Evolutionary conservation across 768 basidiomycete species (phyloP), one percentile per base, ranked within the genome.

Genomic region (Termitomyces sp.): DNA sequence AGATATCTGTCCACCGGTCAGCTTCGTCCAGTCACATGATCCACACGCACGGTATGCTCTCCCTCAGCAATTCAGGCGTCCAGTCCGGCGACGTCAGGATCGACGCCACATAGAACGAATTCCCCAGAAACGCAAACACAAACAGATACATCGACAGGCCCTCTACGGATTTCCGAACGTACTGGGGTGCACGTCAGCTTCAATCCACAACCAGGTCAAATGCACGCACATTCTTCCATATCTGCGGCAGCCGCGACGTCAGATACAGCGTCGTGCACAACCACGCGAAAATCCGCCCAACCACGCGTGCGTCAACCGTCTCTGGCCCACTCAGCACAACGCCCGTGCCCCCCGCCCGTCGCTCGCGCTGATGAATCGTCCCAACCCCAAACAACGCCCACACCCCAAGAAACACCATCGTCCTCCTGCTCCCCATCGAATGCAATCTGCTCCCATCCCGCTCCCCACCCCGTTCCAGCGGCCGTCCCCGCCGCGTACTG

Each of bases 251-350:
- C 61, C 97, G 86, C 3, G 91, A 92, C 3, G 96, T 98, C 40
- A 99, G 77, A 73, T 99, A 99, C 15, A 98, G 77, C 0, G 87
- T 91, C 1, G 96, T 94, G 71, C 96, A 98, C 20, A 89, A 70
- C 97, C 97, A 99, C 9, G 97, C 96, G 58, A 91, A 94, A 57
- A 94, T 84, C 3, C 97, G 88, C 1, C 97, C 97, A 53, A 98
- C 76, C 31, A 94, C 70, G 52, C 84, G 88, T 68, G 94, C 83
- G 56, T 71, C 73, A 46, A 70, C 69, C 9, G 71, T 70, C 49
- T 73, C 67, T 42, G 67, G 51, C 52, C 64, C 60, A 0, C 72
- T 67, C 6, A 89, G 68, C 3, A 91, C 86, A 31, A 70, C 75
- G 11, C 86, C 88, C 1, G 64, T 72, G 0, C 14, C 4, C n/a